phyloP scores from a whole-genome alignment of 768 basidiomycete species.

The Macrolepiota albuminosa region DNA sequence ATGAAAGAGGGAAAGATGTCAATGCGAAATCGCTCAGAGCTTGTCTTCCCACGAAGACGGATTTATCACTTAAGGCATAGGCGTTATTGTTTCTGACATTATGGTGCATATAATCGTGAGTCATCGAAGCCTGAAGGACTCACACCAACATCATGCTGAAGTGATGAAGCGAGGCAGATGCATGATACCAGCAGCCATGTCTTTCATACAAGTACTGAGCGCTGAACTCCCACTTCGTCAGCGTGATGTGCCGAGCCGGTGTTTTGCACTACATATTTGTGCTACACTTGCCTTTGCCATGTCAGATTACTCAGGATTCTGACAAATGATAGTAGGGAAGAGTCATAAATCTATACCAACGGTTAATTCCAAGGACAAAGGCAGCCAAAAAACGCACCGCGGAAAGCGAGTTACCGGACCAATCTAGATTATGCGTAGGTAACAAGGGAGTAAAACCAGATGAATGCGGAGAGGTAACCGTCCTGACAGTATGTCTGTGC shows the following conservation, averaged over 20 bases:
- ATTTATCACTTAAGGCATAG: neutral
- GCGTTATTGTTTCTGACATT: neutral
- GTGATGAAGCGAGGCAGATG: neutral
- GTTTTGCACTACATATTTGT: neutral
- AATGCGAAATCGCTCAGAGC: neutral
- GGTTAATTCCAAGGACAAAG: neutral
- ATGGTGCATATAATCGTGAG: neutral
- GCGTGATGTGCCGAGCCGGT: neutral
- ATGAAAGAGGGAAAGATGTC: neutral
- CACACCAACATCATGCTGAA: neutral
- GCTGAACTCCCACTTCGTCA: neutral
- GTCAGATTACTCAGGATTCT: neutral
- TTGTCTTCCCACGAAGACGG: neutral
- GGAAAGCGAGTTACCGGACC: neutral
- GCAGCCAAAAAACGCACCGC: neutral
- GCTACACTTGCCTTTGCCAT: neutral
- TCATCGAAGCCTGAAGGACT: neutral
- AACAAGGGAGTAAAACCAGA: slow-evolving; percentile 1
- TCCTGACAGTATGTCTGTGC: neutral
- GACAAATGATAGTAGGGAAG: too few relatives aligned
- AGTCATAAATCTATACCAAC: neutral
- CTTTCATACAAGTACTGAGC: neutral
- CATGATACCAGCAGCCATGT: neutral
- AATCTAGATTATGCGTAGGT: slow-evolving; percentile 2
- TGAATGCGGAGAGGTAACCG: neutral